Evolutionary conservation across 148 eudicot genomes (phyloP), one percentile per base, ranked within the genome.

Genomic region (Fagopyrum tataricum): DNA sequence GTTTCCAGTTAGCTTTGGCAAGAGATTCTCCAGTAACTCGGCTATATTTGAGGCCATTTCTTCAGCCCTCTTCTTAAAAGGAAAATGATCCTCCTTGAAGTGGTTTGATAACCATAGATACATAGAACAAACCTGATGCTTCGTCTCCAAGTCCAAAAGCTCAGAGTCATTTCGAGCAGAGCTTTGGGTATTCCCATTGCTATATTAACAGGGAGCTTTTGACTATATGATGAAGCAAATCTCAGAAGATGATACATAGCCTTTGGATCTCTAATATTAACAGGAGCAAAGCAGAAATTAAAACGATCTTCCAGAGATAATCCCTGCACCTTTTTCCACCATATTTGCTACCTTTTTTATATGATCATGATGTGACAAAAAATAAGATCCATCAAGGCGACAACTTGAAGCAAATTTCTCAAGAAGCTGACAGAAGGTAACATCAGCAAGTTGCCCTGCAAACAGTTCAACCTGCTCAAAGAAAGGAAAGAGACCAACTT

Each of bases 221-320:
- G 86, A 26, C 97, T 81, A 72, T 80, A 94, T 10, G 93, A 79
- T 37, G 93, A 84, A 51, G 98, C 98, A 82, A 86, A 94, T 71
- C 85, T 81, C 61, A 94, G 24, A 26, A 94, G 91, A 87, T 94
- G 98, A 81, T 84, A 83, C 98, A 94, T 91, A 31, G 96, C 96
- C 83, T 89, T 94, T 37, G 97, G 98, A 71, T 94, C 98, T 55
- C 98, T 82, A 41, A 94, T 88, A 71, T 94, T 94, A 51, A 89
- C 97, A 1, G 98, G 98, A 52, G 98, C 97, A 87, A 94, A 94
- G 83, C 98, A 94, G 79, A 94, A 94, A 79, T 94, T 87, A 74
- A 85, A 94, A 69, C 98, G 96, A 78, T 94, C 98, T 82, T 89
- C 91, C 58, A 94, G 80, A 9, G 98, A 91, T 51, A 94, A 80